A percentile compares a stretch with the other conserved stretches of the same genome.
Evolutionary conservation across 176 grass and related monocot species (phyloP).

Genomic region (Urochloa ruziziensis): DNA sequence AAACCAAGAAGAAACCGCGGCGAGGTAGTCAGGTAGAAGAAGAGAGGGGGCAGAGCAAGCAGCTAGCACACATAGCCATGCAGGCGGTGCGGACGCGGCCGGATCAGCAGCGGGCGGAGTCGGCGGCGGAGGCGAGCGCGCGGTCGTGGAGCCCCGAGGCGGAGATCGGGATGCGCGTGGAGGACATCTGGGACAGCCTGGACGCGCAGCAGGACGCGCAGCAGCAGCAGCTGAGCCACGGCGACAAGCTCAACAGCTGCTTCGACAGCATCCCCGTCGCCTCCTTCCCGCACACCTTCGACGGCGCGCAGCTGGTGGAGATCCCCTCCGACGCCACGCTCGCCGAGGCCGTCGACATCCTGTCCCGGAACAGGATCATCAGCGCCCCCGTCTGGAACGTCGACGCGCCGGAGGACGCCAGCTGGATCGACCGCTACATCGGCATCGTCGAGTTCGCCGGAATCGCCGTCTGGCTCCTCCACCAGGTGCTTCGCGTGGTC

Average conservation of each 20-base stretch:
- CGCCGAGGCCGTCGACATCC: conserved; percentile 81
- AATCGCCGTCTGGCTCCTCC: conserved; percentile 87
- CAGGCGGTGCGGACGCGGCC: conserved; percentile 42
- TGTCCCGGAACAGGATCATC: conserved; percentile 79
- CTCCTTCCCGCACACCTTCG: conserved; percentile 70
- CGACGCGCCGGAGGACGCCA: conserved; percentile 82
- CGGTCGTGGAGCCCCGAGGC: conserved; percentile 78
- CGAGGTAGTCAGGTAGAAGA: not conserved
- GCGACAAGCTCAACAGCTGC: conserved; percentile 92
- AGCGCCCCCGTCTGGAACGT: conserved; percentile 81
- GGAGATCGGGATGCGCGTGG: conserved; percentile 78
- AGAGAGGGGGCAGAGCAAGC: too few species aligned
- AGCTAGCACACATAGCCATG: not conserved
- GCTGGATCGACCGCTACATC: conserved; percentile 97
- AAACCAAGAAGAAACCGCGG: not conserved
- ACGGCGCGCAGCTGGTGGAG: conserved; percentile 57
- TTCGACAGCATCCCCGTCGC: conserved; percentile 78
- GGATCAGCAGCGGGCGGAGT: not conserved
- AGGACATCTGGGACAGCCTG: conserved; percentile 88
- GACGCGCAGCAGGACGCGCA: conserved; percentile 16
- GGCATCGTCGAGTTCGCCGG: conserved; percentile 96
- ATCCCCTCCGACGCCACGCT: conserved; percentile 80
- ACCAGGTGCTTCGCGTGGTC: conserved; percentile 62
- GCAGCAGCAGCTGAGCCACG: conserved; percentile 64
- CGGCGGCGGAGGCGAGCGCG: conserved; percentile 48